Conservation (phyloP, 192 early-diverging fungal species). For the Helicostylum pulchrum region DNA sequence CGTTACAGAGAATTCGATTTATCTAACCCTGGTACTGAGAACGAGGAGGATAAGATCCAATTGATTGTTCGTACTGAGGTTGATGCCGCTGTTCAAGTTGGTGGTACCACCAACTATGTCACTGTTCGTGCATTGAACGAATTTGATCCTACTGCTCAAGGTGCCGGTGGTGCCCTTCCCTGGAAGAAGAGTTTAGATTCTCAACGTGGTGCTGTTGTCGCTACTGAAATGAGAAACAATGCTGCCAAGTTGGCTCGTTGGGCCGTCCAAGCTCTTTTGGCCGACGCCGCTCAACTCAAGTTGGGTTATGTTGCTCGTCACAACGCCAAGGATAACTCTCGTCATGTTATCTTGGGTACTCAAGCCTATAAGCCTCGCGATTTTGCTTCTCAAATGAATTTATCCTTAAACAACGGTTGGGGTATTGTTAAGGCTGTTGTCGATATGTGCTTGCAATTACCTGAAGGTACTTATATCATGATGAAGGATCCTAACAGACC, state of each 20-base stretch:
- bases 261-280: conserved; percentile 89
- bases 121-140: conserved; percentile 88
- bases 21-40: conserved; percentile 37
- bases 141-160: conserved; percentile 83
- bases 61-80: conserved; percentile 88
- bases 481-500: conserved; percentile 97
- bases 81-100: conserved; percentile 70
- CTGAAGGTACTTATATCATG: conserved; percentile 95
- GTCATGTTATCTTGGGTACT: conserved; percentile 82
- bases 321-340: conserved; percentile 70
- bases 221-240: conserved; percentile 98
- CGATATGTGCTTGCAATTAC: conserved; percentile 76
- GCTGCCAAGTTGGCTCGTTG: conserved; percentile 90
- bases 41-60: conserved; percentile 58
- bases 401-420: conserved; percentile 86
- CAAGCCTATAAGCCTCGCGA: conserved; percentile 86
- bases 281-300: conserved; percentile 88
- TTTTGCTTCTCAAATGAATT: conserved; percentile 85
- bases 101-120: conserved; percentile 49
- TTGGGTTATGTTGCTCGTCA: conserved; percentile 80
- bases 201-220: conserved; percentile 93
- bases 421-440: conserved; percentile 94
- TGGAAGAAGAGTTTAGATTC: conserved; percentile 94
- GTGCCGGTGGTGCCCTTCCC: conserved; percentile 83
- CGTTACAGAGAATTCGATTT: conserved; percentile 88